Evolutionary conservation across 140 eudicot genomes (phyloP).

Genomic region (Eryngium alpinum): DNA sequence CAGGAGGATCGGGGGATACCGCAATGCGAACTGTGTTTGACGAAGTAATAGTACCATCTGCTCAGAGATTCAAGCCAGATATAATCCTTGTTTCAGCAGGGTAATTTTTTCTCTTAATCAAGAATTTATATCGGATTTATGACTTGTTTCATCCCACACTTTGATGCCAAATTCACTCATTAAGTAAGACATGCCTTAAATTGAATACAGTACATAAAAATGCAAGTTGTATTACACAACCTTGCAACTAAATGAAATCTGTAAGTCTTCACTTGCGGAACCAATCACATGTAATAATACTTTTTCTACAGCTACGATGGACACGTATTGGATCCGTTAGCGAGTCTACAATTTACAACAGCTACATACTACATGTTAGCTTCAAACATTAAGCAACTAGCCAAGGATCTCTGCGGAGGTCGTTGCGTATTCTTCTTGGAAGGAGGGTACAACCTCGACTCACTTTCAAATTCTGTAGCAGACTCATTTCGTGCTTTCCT

Average conservation of each 20-base stretch:
- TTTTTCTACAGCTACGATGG: slow-evolving; percentile 62
- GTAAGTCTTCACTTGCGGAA: background rate
- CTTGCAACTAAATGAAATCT: background rate
- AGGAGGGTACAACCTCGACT: slow-evolving; percentile 83
- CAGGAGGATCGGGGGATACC: slow-evolving; percentile 89
- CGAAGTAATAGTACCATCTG: slow-evolving; percentile 74
- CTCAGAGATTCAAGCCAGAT: slow-evolving; percentile 89
- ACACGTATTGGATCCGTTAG: slow-evolving; percentile 87
- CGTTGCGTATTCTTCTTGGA: slow-evolving; percentile 91
- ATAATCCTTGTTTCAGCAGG: slow-evolving; percentile 96
- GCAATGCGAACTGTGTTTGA: slow-evolving; percentile 93
- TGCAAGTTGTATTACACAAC: background rate
- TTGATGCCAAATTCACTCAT: background rate
- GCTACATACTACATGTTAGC: slow-evolving; percentile 92
- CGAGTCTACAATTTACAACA: slow-evolving; percentile 81
- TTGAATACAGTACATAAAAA: background rate
- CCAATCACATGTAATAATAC: background rate
- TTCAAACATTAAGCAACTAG: slow-evolving; percentile 72
- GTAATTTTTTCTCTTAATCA: slow-evolving; percentile 23
- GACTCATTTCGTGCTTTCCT: slow-evolving; percentile 86
- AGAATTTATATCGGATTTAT: background rate
- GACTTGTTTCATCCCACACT: background rate
- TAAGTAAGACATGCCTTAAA: background rate
- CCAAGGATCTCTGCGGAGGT: slow-evolving; percentile 80
- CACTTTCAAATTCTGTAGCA: slow-evolving; percentile 76